Percentiles rank a stretch among this genome's conserved stretches.
phyloP scores from a whole-genome alignment of 305 asterid genomes.

The Fraxinus sp. region DNA sequence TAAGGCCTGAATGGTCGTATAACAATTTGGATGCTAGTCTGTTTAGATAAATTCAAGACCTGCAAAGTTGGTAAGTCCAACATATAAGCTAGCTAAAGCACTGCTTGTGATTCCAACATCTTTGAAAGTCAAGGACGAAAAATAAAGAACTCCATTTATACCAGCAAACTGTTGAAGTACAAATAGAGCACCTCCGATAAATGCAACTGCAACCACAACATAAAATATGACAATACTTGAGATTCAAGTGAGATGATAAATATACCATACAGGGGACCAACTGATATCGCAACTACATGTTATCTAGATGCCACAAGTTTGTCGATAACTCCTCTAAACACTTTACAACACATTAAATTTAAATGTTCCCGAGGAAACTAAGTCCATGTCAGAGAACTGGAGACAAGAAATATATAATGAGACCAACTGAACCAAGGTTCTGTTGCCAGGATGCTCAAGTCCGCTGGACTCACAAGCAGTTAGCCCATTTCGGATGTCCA shows the following conservation, averaged over 20 bases:
- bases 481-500: slow-evolving; percentile 11
- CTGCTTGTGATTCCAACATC: slow-evolving; percentile 77
- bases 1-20: neutral
- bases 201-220: slow-evolving; percentile 61
- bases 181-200: slow-evolving; percentile 76
- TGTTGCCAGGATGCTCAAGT: neutral
- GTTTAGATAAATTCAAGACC: slow-evolving; percentile 38
- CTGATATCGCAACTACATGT: neutral
- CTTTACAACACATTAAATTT: neutral
- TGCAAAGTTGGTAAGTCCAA: slow-evolving; percentile 74
- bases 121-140: slow-evolving; percentile 76
- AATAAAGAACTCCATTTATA: slow-evolving; percentile 83
- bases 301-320: neutral
- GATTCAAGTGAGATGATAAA: slow-evolving; percentile 8
- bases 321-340: neutral
- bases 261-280: neutral
- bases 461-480: slow-evolving; percentile 3
- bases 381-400: neutral
- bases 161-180: slow-evolving; percentile 84
- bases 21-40: neutral
- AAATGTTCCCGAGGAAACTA: slow-evolving; percentile 5
- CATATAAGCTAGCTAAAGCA: slow-evolving; percentile 65
- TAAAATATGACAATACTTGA: slow-evolving; percentile 4
- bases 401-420: neutral
- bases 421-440: neutral